Conservation (phyloP, 805 yeast genomes). For the Diddensiella transvaalensis region DNA sequence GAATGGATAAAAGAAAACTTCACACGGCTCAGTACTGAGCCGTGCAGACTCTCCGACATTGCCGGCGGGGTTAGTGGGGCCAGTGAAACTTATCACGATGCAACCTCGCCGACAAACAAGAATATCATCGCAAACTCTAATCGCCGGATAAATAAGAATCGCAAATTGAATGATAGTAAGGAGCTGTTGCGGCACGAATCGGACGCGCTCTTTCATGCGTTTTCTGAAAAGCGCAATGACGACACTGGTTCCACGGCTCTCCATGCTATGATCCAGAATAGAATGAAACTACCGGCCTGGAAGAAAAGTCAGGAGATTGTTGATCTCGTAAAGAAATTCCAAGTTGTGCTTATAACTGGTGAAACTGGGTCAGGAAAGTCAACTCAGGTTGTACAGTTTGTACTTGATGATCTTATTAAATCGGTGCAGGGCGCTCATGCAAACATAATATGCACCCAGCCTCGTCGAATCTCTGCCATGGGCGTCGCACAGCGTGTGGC, state of each 20-base stretch:
- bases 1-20: constrained; percentile 77
- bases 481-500: constrained; percentile 92
- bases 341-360: constrained; percentile 80
- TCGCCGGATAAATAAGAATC: background rate
- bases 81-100: constrained; percentile 14
- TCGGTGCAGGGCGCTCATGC: constrained; percentile 45
- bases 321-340: constrained; percentile 50
- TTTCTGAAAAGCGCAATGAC: background rate
- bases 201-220: background rate
- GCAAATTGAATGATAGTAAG: background rate
- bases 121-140: background rate
- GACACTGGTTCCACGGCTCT: constrained; percentile 30
- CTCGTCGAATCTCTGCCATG: constrained; percentile 91
- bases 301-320: constrained; percentile 54
- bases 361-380: constrained; percentile 98
- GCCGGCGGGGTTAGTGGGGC: constrained; percentile 31
- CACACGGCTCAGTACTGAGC: constrained; percentile 56
- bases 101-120: constrained; percentile 9
- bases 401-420: constrained; percentile 58
- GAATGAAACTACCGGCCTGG: constrained; percentile 84
- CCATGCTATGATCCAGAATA: constrained; percentile 39
- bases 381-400: constrained; percentile 88
- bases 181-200: background rate
- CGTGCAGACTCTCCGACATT: constrained; percentile 60
- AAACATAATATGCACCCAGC: constrained; percentile 82